phyloP scores from a whole-genome alignment of 352 stramenopile species.

The Plasmopara viticola region DNA sequence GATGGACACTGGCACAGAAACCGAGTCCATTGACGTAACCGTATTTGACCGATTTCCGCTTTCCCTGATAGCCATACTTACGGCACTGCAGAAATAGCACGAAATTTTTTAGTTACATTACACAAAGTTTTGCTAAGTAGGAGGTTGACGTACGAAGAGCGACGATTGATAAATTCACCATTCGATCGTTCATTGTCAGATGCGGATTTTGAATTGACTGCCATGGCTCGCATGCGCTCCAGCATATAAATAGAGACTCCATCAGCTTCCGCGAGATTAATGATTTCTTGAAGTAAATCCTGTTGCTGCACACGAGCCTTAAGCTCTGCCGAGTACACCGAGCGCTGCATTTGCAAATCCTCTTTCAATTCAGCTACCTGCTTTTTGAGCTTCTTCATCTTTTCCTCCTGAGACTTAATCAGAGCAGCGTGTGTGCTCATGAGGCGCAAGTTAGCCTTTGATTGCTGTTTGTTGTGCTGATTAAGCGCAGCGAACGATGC shows the following conservation, averaged over 20 bases:
- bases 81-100: slow-evolving; percentile 5
- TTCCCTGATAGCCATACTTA: slow-evolving; percentile 16
- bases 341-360: slow-evolving; percentile 73
- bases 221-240: slow-evolving; percentile 50
- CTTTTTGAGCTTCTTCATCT: slow-evolving; percentile 88
- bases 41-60: slow-evolving; percentile 51
- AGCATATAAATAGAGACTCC: slow-evolving; percentile 37
- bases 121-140: neutral
- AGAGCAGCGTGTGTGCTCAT: slow-evolving; percentile 82
- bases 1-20: slow-evolving; percentile 53
- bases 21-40: slow-evolving; percentile 44
- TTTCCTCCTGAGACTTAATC: slow-evolving; percentile 86
- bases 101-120: neutral
- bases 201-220: slow-evolving; percentile 64
- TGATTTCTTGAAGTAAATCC: slow-evolving; percentile 28
- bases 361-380: slow-evolving; percentile 78
- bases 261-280: slow-evolving; percentile 50
- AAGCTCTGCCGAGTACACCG: slow-evolving; percentile 71
- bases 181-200: slow-evolving; percentile 44
- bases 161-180: slow-evolving; percentile 20
- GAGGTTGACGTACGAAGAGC: slow-evolving; percentile 24
- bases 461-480: slow-evolving; percentile 92
- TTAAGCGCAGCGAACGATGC: slow-evolving; percentile 89
- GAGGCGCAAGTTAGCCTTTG: slow-evolving; percentile 87
- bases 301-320: slow-evolving; percentile 50